Base-by-base conservation (phyloP, 2,329 filamentous ascomycete genomes). In the Pseudohalonectria lignicola region DNA sequence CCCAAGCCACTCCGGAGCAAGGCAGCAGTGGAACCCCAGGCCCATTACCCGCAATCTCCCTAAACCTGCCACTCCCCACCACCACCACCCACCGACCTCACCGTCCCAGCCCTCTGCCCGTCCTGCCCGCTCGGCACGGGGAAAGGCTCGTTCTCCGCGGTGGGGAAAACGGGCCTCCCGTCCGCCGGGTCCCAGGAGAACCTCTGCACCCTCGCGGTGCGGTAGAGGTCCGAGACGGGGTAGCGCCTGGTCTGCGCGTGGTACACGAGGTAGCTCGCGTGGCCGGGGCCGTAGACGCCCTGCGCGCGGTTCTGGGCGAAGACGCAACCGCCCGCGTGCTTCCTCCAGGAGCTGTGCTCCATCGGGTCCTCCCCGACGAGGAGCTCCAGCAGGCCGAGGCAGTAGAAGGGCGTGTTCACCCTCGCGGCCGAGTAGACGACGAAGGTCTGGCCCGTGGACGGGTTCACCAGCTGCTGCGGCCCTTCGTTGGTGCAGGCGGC, bases 341-440 rank as follows among this genome's bases (percentile, higher is more conserved):
- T 60, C 17, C 38, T 45, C 57, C 57, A 59, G 5, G 54, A 55
- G 23, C 52, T 51, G 26, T 57, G 56, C 41, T 58, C 43, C 55
- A 59, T 57, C 6, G 55, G 55, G 42, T 60, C 55, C 33, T 55
- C 53, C 5, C 55, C 55, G 1, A 56, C 46, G 8, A 59, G 52
- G n/a, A n/a, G n/a, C 43, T 60, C 55, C 4, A 60, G 49, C 52
- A 57, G 50, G 1, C 55, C 57, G 0, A 59, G 48, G 40, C 55
- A 60, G 44, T 59, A 59, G 43, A 52, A 59, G 3, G 56, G 57
- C 7, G 56, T 60, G 39, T 58, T 56, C 8, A 59, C 55, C 9
- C 57, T 50, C n/a, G 57, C 55, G 8, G 54, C 57, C 10, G 55
- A 59, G 43, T 58, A 59, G 15, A 59, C 50, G 19, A 59, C 48